Base-by-base conservation (phyloP, 1,139 yeast genomes). In the Candida sp. region DNA sequence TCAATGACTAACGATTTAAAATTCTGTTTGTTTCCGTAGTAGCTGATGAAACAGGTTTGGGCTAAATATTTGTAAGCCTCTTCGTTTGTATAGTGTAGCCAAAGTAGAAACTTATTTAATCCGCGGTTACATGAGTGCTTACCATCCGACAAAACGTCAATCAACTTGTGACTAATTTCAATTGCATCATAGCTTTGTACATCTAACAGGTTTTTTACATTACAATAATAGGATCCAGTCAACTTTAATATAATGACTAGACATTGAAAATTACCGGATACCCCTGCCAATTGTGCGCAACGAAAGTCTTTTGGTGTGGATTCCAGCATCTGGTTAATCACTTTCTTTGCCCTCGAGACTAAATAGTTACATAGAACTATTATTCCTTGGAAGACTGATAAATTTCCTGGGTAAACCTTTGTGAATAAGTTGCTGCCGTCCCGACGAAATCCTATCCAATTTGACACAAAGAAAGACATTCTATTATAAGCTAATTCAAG, bases 371-470 rank as follows among this genome's bases (percentile, higher is more conserved):
- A 38, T 29, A 58, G 44, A 38, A 45, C 47, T 5, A 44, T 21
- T 1, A 58, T 37, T 1, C 62, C 73, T 5, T 52, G 50, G 43
- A 71, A 70, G 8, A 71, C 49, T 11, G 53, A 59, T 3, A 54
- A 52, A 48, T 70, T 70, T 3, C 73, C 73, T 2, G 59, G 55
- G 25, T 57, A 56, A 12, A 62, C 49, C 2, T 68, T 57, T 47
- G 66, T 66, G 49, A 58, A 70, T 4, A 69, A 55, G 47, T 56
- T 47, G 19, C 47, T 48, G 5, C 39, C 21, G 5, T 54, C 55
- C 11, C 39, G 34, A 2, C 52, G 49, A 40, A 63, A 59, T 0
- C 64, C 54, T 2, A 70, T 45, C 76, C 76, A 71, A 0, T 48
- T 38, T 15, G 50, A 50, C 5, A 55, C 23, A 39, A 68, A 55